Evolutionary conservation across 306 rosid genomes (phyloP).

Genomic region (Canavalia gladiata): DNA sequence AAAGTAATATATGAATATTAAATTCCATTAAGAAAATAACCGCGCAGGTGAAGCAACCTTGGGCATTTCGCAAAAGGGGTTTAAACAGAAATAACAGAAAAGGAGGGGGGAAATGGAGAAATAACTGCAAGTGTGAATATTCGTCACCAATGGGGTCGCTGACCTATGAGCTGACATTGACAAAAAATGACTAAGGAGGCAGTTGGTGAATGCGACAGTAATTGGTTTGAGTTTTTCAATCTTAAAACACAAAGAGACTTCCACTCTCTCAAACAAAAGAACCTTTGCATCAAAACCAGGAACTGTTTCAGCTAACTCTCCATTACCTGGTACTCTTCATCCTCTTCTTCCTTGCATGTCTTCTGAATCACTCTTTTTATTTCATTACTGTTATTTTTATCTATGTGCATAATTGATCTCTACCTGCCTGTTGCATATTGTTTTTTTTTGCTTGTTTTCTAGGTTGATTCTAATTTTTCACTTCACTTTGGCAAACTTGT

Average conservation of each 20-base stretch:
- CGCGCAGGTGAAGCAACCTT: not conserved
- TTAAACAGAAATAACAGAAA: slow-evolving; percentile 19
- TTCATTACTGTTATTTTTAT: not conserved
- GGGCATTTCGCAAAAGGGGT: not conserved
- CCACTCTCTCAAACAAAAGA: not conserved
- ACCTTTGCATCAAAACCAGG: not conserved
- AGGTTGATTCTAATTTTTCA: slow-evolving; percentile 2
- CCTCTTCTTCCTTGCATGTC: not conserved
- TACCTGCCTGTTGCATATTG: not conserved
- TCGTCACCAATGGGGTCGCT: not conserved
- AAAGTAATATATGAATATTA: no score
- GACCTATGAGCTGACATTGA: not conserved
- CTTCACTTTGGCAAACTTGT: slow-evolving; percentile 14
- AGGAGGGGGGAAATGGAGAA: not conserved
- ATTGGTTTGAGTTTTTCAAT: not conserved
- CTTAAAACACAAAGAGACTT: slow-evolving; percentile 10
- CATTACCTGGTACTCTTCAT: not conserved
- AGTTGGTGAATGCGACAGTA: not conserved
- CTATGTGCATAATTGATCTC: slow-evolving; percentile 3
- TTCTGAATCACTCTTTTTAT: slow-evolving; percentile 15
- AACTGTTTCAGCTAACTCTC: slow-evolving; percentile 8
- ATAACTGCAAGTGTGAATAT: not conserved
- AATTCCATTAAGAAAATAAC: not conserved
- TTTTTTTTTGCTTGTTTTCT: not conserved
- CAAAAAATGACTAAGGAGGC: not conserved